phyloP scores from a whole-genome alignment of 2,329 filamentous ascomycete genomes.

The Nothophoma quercina region DNA sequence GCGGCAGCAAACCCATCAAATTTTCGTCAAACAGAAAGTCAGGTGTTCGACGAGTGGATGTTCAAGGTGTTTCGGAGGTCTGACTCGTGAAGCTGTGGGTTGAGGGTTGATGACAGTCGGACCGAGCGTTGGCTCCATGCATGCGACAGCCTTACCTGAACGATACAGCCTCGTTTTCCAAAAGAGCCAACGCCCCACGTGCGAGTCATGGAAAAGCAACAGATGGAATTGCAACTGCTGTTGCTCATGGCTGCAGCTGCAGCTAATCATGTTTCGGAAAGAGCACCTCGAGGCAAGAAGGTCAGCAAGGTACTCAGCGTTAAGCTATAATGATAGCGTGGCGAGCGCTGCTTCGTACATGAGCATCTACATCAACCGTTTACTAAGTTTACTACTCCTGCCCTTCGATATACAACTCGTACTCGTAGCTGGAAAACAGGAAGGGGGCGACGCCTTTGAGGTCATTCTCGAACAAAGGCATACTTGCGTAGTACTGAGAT shows the following conservation, averaged over 20 bases:
- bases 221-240: too few relatives aligned
- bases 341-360: too few relatives aligned
- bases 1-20: neutral
- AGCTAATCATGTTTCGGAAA: neutral
- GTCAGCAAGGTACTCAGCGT: neutral
- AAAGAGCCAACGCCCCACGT: neutral
- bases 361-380: too few relatives aligned
- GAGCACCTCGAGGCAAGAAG: neutral
- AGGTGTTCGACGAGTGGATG: neutral
- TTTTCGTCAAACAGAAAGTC: neutral
- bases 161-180: neutral
- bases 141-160: too few relatives aligned
- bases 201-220: too few relatives aligned
- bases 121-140: neutral
- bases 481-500: conserved; percentile 29
- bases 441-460: conserved; percentile 31
- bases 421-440: conserved; percentile 30
- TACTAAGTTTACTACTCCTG: neutral
- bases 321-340: too few relatives aligned
- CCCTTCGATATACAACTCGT: conserved; percentile 22
- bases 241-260: neutral
- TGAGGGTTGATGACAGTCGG: neutral
- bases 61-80: neutral
- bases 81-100: neutral
- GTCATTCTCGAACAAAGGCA: conserved; percentile 30